phyloP scores from a whole-genome alignment of 768 basidiomycete species.

The Roridomyces roridus region DNA sequence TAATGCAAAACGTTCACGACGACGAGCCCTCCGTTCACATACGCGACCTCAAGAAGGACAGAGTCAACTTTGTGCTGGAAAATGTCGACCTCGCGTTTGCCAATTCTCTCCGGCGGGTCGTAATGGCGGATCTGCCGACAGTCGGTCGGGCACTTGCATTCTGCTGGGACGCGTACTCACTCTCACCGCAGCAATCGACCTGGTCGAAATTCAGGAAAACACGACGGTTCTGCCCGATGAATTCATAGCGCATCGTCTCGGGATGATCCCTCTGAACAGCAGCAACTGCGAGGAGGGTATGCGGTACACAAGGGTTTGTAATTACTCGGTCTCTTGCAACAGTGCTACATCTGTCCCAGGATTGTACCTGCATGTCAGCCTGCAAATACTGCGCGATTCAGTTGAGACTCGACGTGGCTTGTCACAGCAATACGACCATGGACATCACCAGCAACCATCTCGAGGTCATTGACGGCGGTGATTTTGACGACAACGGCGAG shows the following conservation, averaged over 20 bases:
- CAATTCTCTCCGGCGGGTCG: slow-evolving; percentile 90
- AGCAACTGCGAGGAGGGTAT: slow-evolving; percentile 90
- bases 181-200: slow-evolving; percentile 81
- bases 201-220: slow-evolving; percentile 91
- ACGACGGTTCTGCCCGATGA: slow-evolving; percentile 96
- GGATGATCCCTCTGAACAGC: slow-evolving; percentile 91
- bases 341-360: slow-evolving; percentile 52
- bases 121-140: slow-evolving; percentile 97
- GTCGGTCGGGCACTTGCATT: slow-evolving; percentile 53
- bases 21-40: slow-evolving; percentile 77
- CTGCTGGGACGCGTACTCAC: slow-evolving; percentile 45
- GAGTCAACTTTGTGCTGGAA: slow-evolving; percentile 90
- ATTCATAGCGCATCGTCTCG: slow-evolving; percentile 95
- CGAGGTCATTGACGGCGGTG: slow-evolving; percentile 54
- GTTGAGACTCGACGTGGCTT: slow-evolving; percentile 78
- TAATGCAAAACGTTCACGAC: slow-evolving; percentile 50
- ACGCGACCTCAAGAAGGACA: slow-evolving; percentile 83
- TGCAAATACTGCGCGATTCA: slow-evolving; percentile 89
- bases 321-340: slow-evolving; percentile 1
- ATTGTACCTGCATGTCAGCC: slow-evolving; percentile 86
- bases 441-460: slow-evolving; percentile 88
- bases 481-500: slow-evolving; percentile 35
- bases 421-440: slow-evolving; percentile 76
- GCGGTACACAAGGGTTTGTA: slow-evolving; percentile 72
- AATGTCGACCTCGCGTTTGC: slow-evolving; percentile 99